These are phyloP conservation scores for Talinum fruticosum DNA, from an alignment of 148 eudicot genomes.

Conservation along the genomic window DNA sequence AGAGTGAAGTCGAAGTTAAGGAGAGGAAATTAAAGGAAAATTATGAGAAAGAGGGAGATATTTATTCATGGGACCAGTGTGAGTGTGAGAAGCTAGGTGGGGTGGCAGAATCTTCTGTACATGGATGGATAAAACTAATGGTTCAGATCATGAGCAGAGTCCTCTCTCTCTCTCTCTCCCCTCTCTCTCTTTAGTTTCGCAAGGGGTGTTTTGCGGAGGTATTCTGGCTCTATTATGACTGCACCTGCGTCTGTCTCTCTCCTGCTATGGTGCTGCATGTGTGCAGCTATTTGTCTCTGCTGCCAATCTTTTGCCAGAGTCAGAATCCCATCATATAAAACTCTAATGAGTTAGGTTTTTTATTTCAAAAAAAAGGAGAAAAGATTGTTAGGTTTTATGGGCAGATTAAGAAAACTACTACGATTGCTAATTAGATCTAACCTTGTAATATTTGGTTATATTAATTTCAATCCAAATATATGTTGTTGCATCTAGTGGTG, in stretches of 20 bases:
- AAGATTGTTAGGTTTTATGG: too few relatives aligned
- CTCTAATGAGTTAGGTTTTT: too few relatives aligned
- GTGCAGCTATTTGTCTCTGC: slow-evolving; percentile 78
- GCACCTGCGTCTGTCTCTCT: slow-evolving; percentile 43
- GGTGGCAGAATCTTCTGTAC: slow-evolving; percentile 71
- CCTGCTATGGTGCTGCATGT: slow-evolving; percentile 31
- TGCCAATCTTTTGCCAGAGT: slow-evolving; percentile 25
- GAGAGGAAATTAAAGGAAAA: background rate
- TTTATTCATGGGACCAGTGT: background rate
- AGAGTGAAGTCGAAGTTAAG: background rate
- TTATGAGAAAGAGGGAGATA: background rate
- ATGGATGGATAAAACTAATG: slow-evolving; percentile 55
- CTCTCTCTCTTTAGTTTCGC: slow-evolving; percentile 4
- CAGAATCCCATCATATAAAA: slow-evolving; percentile 61
- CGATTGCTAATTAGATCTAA: too few relatives aligned
- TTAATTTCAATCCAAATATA: too few relatives aligned
- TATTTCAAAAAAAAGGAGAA: too few relatives aligned
- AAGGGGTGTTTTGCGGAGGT: background rate
- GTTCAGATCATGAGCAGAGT: slow-evolving; percentile 40
- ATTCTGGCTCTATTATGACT: slow-evolving; percentile 33
- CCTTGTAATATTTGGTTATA: too few relatives aligned
- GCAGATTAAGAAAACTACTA: too few relatives aligned
- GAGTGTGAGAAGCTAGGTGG: background rate
- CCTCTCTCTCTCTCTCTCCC: background rate
- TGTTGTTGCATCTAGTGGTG: too few relatives aligned